Percentiles rank a stretch among this genome's conserved stretches.
Conservation (phyloP, 257 asterid species). For the Schizonepeta tenuifolia region DNA sequence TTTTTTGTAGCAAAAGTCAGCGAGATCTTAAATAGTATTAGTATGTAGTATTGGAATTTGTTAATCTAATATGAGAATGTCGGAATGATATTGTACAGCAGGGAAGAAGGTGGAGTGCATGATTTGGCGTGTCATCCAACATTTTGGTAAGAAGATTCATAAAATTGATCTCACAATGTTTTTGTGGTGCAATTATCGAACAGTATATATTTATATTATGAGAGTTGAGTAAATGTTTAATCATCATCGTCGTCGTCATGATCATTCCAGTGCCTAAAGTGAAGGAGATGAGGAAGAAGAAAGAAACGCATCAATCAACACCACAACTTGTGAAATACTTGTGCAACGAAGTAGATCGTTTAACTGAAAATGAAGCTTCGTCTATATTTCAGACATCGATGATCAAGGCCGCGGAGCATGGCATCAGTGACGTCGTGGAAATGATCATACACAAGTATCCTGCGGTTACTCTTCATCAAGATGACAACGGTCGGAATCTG, state of each 20-base stretch:
- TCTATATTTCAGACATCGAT: background rate
- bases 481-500: background rate
- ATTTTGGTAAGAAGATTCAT: background rate
- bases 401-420: background rate
- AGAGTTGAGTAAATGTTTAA: background rate
- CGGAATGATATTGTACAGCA: background rate
- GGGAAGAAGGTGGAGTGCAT: background rate
- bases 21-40: too few relatives aligned
- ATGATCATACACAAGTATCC: constrained; percentile 5
- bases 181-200: too few relatives aligned
- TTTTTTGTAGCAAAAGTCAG: background rate
- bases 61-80: background rate
- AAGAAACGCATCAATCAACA: background rate
- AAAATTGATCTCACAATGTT: too few relatives aligned
- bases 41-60: too few relatives aligned
- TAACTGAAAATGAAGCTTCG: background rate
- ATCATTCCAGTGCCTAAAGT: constrained; percentile 24
- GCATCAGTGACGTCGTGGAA: constrained; percentile 23
- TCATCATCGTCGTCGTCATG: background rate
- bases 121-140: background rate
- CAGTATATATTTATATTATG: too few relatives aligned
- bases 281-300: constrained; percentile 14
- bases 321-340: background rate
- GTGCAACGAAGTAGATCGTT: background rate
- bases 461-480: background rate